Evolutionary conservation across 164 flowering plant genomes (phyloP), one percentile per base, ranked within the genome.

Genomic region (Saururus chinensis): DNA sequence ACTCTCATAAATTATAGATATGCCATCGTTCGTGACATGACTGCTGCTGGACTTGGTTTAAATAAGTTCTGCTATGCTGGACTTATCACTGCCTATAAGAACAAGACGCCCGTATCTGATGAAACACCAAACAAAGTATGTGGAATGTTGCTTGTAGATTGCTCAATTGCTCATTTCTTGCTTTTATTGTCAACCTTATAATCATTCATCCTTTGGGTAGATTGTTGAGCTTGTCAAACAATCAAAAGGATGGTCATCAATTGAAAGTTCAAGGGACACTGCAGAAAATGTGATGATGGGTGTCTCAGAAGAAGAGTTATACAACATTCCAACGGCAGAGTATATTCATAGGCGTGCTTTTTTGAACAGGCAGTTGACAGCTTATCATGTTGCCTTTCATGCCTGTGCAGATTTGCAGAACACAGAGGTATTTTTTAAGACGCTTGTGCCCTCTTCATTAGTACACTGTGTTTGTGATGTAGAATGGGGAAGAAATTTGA

Each of bases 1-100:
- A 45, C 40, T 53, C 59, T 22, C 19, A 53, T 74, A 20, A 23
- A 13, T 63, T 74, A 21, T 76, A 93, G 98, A 73, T 78, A 80
- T 71, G 88, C 95, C 25, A 90, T 90, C 81, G 92, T 90, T 22
- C 89, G 96, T 64, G 99, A 93, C 74, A 88, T 93, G 99, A 87
- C 93, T 77, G 89, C 96, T 7, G 99, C 95, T 77, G 97, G 99
- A 70, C 87, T 85, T 67, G 97, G 92, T 66, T 80, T 93, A 66
- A 87, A 93, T 79, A 84, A 85, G 77, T 93, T 85, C 70, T 90
- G 93, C 73, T 88, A 90, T 79, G 95, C 99, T 21, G 99, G 95
- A 56, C 89, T 90, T 64, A 85, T 93, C 70, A 49, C 83, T 66
- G 99, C 92, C 30, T 86, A 87, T 68, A 80, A 65, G 70, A 93